Evolutionary conservation across 2,329 filamentous ascomycete genomes (phyloP), one percentile per base, ranked within the genome.

Genomic region (Trichoderma afroharzianum): DNA sequence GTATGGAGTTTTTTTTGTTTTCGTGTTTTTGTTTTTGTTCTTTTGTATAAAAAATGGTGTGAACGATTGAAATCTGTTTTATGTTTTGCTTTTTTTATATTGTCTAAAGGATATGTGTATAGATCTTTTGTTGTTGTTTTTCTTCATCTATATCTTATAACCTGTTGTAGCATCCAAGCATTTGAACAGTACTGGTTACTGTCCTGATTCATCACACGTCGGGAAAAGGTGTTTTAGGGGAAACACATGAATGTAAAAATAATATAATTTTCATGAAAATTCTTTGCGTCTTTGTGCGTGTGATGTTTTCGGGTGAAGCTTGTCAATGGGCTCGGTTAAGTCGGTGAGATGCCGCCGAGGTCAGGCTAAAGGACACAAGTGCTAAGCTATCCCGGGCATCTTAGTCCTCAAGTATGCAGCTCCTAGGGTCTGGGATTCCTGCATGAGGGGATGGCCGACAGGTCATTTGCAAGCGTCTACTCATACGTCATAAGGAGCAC

Each of bases 1-100:
- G 9, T 39, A 14, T 59, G 66, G 66, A 68, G 67, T 47, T 70
- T 63, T 70, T 63, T 28, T 53, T 61, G 9, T 53, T 21, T 21
- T n/a, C n/a, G n/a, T 11, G 50, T 21, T 63, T 62, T 63, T 5
- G 18, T 63, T 39, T 3, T 15, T 8, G 6, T 24, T 55, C 36
- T 57, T 6, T 66, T 43, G 55, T 59, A 64, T 61, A 57, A 67
- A 32, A 68, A 64, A 53, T 33, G 55, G 53, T 68, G 55, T 68
- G 55, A 61, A 68, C 53, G 66, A 61, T n/a, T 47, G 11, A 32
- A 32, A 21, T 33, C 24, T 30, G 24, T 21, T 47, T 63, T 43
- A 26, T 5, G 11, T n/a, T 43, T 12, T 47, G 21, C n/a, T 28
- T n/a, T 43, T 8, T 30, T 28, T 43, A 4, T 28, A 1, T 18